Evolutionary conservation across 164 flowering plant species (phyloP).

Genomic region (Umbellularia californica): DNA sequence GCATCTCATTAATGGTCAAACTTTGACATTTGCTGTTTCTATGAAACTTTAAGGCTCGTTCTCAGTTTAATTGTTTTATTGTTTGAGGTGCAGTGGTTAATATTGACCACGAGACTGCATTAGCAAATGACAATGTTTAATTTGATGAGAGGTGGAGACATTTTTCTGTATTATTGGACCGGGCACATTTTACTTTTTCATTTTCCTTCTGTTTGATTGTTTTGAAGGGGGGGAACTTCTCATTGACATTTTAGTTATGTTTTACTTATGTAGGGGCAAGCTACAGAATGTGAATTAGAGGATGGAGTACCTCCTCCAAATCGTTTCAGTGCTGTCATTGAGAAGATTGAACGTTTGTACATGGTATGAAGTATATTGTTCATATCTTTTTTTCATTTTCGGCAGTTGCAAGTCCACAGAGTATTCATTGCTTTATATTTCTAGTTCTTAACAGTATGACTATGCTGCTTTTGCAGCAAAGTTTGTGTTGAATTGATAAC

Average conservation of each 20-base stretch:
- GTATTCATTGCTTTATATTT: neutral
- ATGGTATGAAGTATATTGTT: constrained; percentile 42
- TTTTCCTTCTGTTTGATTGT: neutral
- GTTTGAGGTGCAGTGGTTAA: too few relatives aligned
- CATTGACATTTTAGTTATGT: neutral
- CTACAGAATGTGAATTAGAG: constrained; percentile 40
- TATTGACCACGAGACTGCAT: too few relatives aligned
- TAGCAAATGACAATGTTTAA: too few relatives aligned
- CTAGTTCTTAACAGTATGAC: neutral
- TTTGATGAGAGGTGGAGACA: neutral
- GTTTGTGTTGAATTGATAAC: neutral
- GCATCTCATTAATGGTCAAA: too few relatives aligned
- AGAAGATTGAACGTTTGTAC: constrained; percentile 94
- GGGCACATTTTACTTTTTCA: too few relatives aligned
- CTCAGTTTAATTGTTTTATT: too few relatives aligned
- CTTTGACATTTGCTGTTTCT: too few relatives aligned
- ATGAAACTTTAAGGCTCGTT: too few relatives aligned
- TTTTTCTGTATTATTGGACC: too few relatives aligned
- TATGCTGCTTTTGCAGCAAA: constrained; percentile 7
- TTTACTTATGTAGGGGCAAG: constrained; percentile 30
- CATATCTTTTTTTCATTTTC: neutral
- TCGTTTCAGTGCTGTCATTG: constrained; percentile 92
- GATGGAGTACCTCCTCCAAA: constrained; percentile 63
- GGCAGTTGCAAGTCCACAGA: too few relatives aligned
- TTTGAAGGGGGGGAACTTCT: neutral